These are phyloP conservation scores for Alternaria sp. DNA, from an alignment of 2,329 filamentous ascomycete species.

Conservation along the genomic window DNA sequence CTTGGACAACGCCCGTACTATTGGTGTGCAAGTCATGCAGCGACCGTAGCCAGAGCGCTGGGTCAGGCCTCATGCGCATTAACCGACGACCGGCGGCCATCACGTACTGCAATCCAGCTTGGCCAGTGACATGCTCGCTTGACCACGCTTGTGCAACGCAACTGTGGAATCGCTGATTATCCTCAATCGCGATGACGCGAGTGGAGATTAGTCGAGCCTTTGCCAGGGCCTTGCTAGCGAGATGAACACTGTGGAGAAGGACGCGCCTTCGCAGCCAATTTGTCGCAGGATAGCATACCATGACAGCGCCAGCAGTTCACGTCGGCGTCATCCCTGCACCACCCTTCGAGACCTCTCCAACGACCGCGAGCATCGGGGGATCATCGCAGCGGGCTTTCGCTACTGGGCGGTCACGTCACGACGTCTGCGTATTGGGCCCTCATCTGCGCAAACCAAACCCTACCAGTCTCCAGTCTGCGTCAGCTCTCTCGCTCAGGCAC, in stretches of 20 bases:
- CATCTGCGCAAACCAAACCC: slow-evolving; percentile 19
- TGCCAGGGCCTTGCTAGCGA: slow-evolving; percentile 40
- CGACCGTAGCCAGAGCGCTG: slow-evolving; percentile 33
- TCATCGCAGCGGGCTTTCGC: slow-evolving; percentile 15
- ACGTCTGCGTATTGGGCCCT: slow-evolving; percentile 8
- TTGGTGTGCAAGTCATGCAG: slow-evolving; percentile 41
- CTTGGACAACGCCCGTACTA: slow-evolving; percentile 23
- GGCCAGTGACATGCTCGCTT: slow-evolving; percentile 28
- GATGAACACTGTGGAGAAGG: slow-evolving; percentile 49
- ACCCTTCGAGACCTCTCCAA: slow-evolving; percentile 11
- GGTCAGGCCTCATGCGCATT: slow-evolving; percentile 32
- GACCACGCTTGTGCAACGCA: slow-evolving; percentile 32
- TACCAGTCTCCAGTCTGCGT: slow-evolving; percentile 16
- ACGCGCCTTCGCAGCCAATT: slow-evolving; percentile 37
- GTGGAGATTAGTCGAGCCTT: slow-evolving; percentile 36
- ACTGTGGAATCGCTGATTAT: slow-evolving; percentile 14
- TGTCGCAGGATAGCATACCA: slow-evolving; percentile 36
- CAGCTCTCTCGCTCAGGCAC: slow-evolving; percentile 29
- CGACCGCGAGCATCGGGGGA: slow-evolving; percentile 10
- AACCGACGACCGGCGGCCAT: slow-evolving; percentile 23
- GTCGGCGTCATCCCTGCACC: slow-evolving; percentile 31
- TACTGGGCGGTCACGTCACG: slow-evolving; percentile 12
- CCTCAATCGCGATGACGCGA: slow-evolving; percentile 27
- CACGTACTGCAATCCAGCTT: slow-evolving; percentile 19
- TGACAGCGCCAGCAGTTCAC: slow-evolving; percentile 27